Conservation (phyloP, 495 filamentous ascomycete species). For the Aspergillus nanangensis region DNA sequence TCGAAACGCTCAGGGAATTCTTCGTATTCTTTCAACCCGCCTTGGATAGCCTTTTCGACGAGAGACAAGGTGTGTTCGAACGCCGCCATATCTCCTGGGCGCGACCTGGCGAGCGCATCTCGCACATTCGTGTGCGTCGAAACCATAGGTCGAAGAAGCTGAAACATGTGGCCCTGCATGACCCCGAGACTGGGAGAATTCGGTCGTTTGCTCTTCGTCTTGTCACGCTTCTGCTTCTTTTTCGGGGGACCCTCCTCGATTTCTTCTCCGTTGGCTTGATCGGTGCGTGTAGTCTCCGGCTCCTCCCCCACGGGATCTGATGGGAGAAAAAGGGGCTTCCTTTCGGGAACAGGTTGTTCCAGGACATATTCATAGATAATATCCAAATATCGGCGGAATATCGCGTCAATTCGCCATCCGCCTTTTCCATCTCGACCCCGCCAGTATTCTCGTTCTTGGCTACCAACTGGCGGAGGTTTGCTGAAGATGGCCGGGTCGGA, state of each 20-base stretch:
- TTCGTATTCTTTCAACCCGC: slow-evolving; percentile 71
- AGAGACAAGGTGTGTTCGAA: slow-evolving; percentile 68
- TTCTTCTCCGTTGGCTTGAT: slow-evolving; percentile 30
- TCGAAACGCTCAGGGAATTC: slow-evolving; percentile 53
- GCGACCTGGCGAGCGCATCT: slow-evolving; percentile 65
- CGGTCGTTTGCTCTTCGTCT: slow-evolving; percentile 42
- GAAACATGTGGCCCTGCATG: slow-evolving; percentile 91
- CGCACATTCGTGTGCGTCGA: slow-evolving; percentile 73
- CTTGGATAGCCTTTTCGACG: slow-evolving; percentile 64
- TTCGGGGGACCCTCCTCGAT: slow-evolving; percentile 38
- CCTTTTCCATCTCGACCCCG: slow-evolving; percentile 72
- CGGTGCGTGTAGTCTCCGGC: too few species aligned
- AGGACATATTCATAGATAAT: slow-evolving; percentile 78
- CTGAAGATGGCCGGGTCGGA: slow-evolving; percentile 87
- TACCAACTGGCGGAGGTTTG: slow-evolving; percentile 54
- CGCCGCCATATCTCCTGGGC: slow-evolving; percentile 59
- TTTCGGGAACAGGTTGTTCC: slow-evolving; percentile 51
- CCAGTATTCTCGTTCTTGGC: slow-evolving; percentile 79
- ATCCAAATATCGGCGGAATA: slow-evolving; percentile 83
- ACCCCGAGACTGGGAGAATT: slow-evolving; percentile 69
- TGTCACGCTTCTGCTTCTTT: slow-evolving; percentile 62
- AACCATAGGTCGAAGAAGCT: slow-evolving; percentile 79
- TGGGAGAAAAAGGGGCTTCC: slow-evolving; percentile 70
- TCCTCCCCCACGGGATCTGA: slow-evolving; percentile 51
- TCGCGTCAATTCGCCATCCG: slow-evolving; percentile 84